Percentiles rank a stretch among this genome's conserved stretches.
Evolutionary conservation across 257 asterid species (phyloP).

Genomic region (Solanum chiquidenum): DNA sequence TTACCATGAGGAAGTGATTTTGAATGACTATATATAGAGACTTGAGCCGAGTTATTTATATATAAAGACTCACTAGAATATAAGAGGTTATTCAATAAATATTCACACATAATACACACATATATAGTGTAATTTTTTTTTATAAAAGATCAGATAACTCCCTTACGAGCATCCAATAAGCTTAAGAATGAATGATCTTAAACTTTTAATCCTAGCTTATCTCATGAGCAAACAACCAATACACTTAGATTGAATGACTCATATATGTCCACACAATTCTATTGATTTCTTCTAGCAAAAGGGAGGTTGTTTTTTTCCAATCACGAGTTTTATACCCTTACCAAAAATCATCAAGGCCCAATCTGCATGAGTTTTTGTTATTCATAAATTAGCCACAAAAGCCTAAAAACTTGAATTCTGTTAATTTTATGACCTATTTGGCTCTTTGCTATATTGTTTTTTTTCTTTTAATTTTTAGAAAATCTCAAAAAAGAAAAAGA

Average conservation of each 20-base stretch:
- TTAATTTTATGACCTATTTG: background rate
- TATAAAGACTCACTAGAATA: too few relatives aligned
- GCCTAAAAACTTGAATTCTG: background rate
- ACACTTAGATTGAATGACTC: background rate
- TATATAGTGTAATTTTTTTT: background rate
- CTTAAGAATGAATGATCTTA: background rate
- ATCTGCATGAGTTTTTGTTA: background rate
- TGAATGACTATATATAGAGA: too few relatives aligned
- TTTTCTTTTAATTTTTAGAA: background rate
- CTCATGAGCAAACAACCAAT: background rate
- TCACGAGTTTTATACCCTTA: background rate
- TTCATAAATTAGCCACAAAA: background rate
- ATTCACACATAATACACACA: too few relatives aligned
- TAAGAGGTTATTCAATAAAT: too few relatives aligned
- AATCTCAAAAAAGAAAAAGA: too few relatives aligned
- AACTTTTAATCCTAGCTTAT: background rate
- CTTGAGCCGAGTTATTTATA: too few relatives aligned
- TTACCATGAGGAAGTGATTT: too few relatives aligned
- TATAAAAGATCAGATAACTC: fast-evolving
- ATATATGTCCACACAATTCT: background rate
- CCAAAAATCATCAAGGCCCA: background rate
- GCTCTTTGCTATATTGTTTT: background rate
- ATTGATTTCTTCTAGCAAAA: background rate
- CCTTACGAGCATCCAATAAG: background rate
- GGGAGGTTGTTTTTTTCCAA: background rate